These are phyloP conservation scores for Penicillium ochrochloron DNA, from an alignment of 495 filamentous ascomycete species.

Conservation along the genomic window DNA sequence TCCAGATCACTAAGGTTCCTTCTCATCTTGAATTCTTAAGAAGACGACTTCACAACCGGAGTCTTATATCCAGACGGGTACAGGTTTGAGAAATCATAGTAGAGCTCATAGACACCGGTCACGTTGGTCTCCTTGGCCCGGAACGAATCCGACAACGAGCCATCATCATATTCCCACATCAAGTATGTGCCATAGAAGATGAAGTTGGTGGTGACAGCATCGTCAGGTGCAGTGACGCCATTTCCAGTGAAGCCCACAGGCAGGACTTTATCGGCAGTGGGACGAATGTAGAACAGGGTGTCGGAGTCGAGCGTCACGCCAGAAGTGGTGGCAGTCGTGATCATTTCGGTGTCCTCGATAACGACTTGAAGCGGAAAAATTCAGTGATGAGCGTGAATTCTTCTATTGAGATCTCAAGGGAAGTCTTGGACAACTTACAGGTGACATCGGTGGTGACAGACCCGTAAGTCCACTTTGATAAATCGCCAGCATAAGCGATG, in stretches of 20 bases:
- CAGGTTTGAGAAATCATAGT: conserved; percentile 28
- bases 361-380: conserved; percentile 16
- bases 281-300: conserved; percentile 30
- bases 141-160: conserved; percentile 26
- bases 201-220: conserved; percentile 20
- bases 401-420: background rate
- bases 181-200: conserved; percentile 30
- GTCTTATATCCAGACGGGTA: conserved; percentile 20
- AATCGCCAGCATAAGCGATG: conserved; percentile 32
- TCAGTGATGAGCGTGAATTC: background rate
- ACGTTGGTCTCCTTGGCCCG: conserved; percentile 30
- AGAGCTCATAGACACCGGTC: conserved; percentile 28
- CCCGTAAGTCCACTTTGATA: conserved; percentile 29
- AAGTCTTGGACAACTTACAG: conserved; percentile 19
- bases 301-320: conserved; percentile 26
- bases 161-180: conserved; percentile 26
- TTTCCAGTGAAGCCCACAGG: conserved; percentile 33
- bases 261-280: conserved; percentile 20
- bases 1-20: background rate
- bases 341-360: conserved; percentile 15
- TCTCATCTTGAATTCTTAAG: background rate
- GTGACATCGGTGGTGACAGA: conserved; percentile 30
- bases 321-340: conserved; percentile 27
- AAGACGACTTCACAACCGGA: conserved; percentile 18
- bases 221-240: conserved; percentile 16